phyloP scores from a whole-genome alignment of 306 rosid species.

The Quercus mongolica region DNA sequence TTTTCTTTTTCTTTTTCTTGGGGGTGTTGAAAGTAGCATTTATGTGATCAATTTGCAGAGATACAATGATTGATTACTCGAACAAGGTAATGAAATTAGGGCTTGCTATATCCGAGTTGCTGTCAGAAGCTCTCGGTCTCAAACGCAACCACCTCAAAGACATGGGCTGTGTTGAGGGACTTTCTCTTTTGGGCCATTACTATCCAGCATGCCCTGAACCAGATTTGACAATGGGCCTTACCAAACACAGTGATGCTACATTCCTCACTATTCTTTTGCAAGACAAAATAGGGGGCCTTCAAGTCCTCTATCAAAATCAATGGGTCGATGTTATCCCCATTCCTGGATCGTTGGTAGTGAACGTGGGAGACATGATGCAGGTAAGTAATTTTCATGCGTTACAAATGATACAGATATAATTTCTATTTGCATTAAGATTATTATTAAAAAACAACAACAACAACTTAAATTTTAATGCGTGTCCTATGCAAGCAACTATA shows the following conservation, averaged over 20 bases:
- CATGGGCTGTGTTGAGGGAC: neutral
- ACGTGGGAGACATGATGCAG: conserved; percentile 5
- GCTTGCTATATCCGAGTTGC: neutral
- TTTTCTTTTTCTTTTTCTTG: too few relatives aligned
- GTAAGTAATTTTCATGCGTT: neutral
- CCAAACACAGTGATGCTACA: neutral
- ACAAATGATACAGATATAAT: too few relatives aligned
- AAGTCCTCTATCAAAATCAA: neutral
- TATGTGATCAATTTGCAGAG: neutral
- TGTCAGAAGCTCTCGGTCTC: conserved; percentile 9
- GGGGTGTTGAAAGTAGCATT: neutral
- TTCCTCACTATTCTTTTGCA: conserved; percentile 1
- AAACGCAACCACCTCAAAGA: neutral
- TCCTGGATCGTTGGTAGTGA: neutral
- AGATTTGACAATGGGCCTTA: neutral
- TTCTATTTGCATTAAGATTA: too few relatives aligned
- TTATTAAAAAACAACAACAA: too few relatives aligned
- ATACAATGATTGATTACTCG: neutral
- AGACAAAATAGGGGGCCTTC: conserved; percentile 8
- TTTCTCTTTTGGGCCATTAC: neutral
- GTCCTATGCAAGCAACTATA: too few relatives aligned
- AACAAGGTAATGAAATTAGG: neutral
- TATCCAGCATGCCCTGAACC: conserved; percentile 8
- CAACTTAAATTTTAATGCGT: too few relatives aligned
- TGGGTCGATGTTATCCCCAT: conserved; percentile 1